Percentiles rank a stretch among this genome's conserved stretches.
Evolutionary conservation across 148 eudicot species (phyloP).

Genomic region (Oxyria digyna): DNA sequence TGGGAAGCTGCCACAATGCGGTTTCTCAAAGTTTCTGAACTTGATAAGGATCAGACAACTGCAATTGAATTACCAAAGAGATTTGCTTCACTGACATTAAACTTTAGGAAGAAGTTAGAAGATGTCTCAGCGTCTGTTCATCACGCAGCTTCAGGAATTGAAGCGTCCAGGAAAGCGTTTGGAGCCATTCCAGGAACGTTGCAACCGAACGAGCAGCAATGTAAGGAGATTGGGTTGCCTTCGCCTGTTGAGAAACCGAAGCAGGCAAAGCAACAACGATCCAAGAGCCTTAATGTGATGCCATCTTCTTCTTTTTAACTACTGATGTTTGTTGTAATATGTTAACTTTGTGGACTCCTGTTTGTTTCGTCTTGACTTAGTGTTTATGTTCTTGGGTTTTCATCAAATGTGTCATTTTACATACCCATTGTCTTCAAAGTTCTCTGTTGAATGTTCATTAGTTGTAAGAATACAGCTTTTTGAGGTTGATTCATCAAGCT

Average conservation of each 20-base stretch:
- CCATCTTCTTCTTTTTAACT: background rate
- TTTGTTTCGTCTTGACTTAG: background rate
- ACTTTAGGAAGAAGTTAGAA: conserved; percentile 41
- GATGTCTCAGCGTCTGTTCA: conserved; percentile 68
- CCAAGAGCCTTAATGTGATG: background rate
- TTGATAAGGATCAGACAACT: conserved; percentile 21
- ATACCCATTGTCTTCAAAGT: too few species aligned
- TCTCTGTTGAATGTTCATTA: too few species aligned
- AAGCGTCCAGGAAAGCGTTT: conserved; percentile 23
- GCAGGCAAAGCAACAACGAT: background rate
- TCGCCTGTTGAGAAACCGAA: conserved; percentile 11
- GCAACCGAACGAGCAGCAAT: conserved; percentile 54
- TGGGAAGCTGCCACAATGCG: conserved; percentile 94
- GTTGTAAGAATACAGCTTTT: too few species aligned
- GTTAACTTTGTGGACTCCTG: background rate
- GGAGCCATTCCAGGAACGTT: conserved; percentile 39
- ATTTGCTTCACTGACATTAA: conserved; percentile 48
- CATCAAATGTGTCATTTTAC: background rate
- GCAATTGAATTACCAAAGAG: conserved; percentile 24
- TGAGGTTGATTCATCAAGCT: too few species aligned
- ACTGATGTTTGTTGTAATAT: background rate
- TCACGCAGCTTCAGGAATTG: conserved; percentile 40
- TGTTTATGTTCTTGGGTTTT: too few species aligned
- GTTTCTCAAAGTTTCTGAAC: conserved; percentile 46
- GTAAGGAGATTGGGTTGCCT: conserved; percentile 54